Evolutionary conservation across 1,139 yeast genomes (phyloP).

Genomic region (Geotrichum bryndzae): DNA sequence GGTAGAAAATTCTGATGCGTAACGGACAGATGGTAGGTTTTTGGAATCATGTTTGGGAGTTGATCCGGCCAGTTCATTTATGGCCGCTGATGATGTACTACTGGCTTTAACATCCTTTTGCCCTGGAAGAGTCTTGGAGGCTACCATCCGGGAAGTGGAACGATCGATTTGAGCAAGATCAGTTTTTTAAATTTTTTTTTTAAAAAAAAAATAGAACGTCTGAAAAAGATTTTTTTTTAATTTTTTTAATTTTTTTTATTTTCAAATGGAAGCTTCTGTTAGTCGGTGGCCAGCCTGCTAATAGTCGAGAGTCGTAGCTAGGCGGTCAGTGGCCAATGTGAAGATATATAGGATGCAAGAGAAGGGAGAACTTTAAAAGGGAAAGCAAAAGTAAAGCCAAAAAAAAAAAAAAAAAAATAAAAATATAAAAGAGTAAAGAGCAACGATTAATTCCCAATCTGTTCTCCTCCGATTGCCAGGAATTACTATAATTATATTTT

Average conservation of each 20-base stretch:
- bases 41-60: not conserved
- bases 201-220: not conserved
- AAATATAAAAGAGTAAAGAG: not conserved
- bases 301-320: not conserved
- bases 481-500: too few relatives aligned
- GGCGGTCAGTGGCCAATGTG: not conserved
- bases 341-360: not conserved
- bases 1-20: not conserved
- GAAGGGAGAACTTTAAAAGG: not conserved
- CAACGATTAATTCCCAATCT: too few relatives aligned
- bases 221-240: not conserved
- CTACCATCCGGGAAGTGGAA: conserved; percentile 1
- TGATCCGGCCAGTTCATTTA: not conserved
- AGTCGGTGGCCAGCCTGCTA: not conserved
- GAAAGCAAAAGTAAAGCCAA: not conserved
- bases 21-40: not conserved
- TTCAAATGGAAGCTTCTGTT: not conserved
- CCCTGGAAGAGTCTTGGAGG: conserved; percentile 14
- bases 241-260: too few relatives aligned
- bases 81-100: not conserved
- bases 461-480: too few relatives aligned
- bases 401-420: not conserved
- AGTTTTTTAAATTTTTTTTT: not conserved
- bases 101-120: conserved; percentile 3
- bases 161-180: not conserved